Conservation (phyloP, 2,329 filamentous ascomycete species). For the Monosporascus sp. region DNA sequence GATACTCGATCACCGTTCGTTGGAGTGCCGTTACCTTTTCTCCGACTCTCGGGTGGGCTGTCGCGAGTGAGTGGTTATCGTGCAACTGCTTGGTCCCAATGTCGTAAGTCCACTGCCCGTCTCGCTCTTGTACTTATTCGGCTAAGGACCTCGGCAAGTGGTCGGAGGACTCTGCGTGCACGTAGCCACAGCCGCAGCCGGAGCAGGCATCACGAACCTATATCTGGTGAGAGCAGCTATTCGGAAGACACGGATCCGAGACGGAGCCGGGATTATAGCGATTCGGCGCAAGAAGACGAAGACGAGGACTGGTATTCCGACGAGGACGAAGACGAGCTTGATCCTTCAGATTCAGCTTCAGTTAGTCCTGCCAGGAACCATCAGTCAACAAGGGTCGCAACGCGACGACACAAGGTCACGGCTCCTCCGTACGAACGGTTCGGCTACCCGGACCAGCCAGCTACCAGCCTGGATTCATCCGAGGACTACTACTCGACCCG, state of each 20-base stretch:
- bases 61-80: conserved; percentile 41
- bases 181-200: conserved; percentile 6
- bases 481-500: conserved; percentile 55
- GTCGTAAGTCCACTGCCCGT: conserved; percentile 32
- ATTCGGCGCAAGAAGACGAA: conserved; percentile 25
- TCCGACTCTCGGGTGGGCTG: conserved; percentile 40
- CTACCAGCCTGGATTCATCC: conserved; percentile 59
- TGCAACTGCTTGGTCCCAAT: conserved; percentile 33
- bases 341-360: conserved; percentile 57
- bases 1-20: conserved; percentile 4
- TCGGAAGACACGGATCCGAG: conserved; percentile 34
- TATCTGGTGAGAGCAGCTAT: conserved; percentile 29
- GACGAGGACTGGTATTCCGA: conserved; percentile 29
- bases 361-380: conserved; percentile 28
- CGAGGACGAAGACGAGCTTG: conserved; percentile 44
- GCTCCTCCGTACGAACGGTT: conserved; percentile 19
- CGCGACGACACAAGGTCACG: conserved; percentile 31
- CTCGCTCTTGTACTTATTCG: too few species aligned
- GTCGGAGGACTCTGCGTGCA: not conserved
- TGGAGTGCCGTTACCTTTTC: conserved; percentile 30
- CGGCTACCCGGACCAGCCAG: conserved; percentile 19
- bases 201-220: conserved; percentile 23
- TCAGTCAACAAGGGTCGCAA: conserved; percentile 26
- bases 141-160: not conserved
- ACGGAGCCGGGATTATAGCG: conserved; percentile 26